Percentiles rank a stretch among this genome's conserved stretches.
Conservation (phyloP, 768 basidiomycete species). For the Amanita rubescens region DNA sequence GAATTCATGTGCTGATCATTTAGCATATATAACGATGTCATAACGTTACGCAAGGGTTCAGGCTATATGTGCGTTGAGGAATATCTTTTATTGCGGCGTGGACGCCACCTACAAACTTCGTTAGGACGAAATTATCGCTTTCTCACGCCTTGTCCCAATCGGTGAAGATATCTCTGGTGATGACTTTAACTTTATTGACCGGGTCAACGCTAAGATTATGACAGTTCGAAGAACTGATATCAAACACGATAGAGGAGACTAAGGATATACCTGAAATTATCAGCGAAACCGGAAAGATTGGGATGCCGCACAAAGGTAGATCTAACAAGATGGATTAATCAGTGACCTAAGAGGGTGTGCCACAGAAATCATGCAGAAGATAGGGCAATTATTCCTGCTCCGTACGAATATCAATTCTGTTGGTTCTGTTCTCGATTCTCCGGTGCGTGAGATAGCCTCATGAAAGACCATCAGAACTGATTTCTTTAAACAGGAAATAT, state of each 20-base stretch:
- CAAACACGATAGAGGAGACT: constrained; percentile 90
- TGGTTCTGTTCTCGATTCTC: constrained; percentile 94
- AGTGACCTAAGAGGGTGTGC: constrained; percentile 9
- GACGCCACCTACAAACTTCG: constrained; percentile 7
- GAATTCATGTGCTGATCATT: constrained; percentile 1
- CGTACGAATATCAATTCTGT: constrained; percentile 94
- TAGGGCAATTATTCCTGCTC: constrained; percentile 88
- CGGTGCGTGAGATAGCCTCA: constrained; percentile 40
- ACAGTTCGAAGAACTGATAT: constrained; percentile 89
- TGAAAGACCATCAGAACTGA: not conserved
- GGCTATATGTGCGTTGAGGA: constrained; percentile 74
- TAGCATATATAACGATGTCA: constrained; percentile 96
- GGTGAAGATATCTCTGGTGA: constrained; percentile 89
- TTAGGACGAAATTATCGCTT: constrained; percentile 90
- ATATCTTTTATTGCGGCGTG: constrained; percentile 9
- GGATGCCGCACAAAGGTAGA: constrained; percentile 75
- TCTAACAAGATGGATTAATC: constrained; percentile 8
- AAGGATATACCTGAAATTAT: constrained; percentile 93
- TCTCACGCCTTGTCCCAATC: constrained; percentile 95
- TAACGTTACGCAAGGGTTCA: constrained; percentile 88
- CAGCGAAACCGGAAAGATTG: constrained; percentile 92
- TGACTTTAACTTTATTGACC: constrained; percentile 7
- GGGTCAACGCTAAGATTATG: not conserved
- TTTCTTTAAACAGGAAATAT: constrained; percentile 60
- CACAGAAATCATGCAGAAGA: constrained; percentile 94